phyloP scores from a whole-genome alignment of 2,329 filamentous ascomycete species.

The Knoxdaviesia proteae region DNA sequence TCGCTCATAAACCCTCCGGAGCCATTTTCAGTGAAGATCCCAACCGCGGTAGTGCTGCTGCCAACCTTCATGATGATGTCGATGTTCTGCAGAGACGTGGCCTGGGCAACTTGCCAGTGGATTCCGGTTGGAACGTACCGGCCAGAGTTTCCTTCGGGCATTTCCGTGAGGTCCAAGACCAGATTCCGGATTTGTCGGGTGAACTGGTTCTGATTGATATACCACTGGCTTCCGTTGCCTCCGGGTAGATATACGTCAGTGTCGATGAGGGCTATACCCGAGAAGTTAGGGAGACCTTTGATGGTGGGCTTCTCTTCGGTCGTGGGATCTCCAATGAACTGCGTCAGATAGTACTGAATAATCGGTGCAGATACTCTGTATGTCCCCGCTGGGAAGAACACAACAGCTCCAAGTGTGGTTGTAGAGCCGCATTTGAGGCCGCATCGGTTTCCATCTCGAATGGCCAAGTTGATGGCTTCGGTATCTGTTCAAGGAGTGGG shows the following conservation, averaged over 20 bases:
- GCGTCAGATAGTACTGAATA: conserved; percentile 41
- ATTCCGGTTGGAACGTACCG: conserved; percentile 16
- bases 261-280: conserved; percentile 33
- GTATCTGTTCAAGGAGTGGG: no score
- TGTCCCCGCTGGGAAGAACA: conserved; percentile 21
- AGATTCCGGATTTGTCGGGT: conserved; percentile 45
- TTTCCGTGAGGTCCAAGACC: conserved; percentile 12
- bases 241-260: conserved; percentile 14
- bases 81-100: conserved; percentile 20
- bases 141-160: conserved; percentile 26
- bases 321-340: conserved; percentile 33
- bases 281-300: conserved; percentile 29
- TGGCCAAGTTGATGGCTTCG: no score
- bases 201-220: conserved; percentile 8
- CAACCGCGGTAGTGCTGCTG: conserved; percentile 6
- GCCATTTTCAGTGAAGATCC: conserved; percentile 13
- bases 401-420: conserved; percentile 5
- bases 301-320: conserved; percentile 25
- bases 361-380: conserved; percentile 36
- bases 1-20: conserved; percentile 28
- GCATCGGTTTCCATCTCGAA: no score
- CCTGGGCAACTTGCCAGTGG: conserved; percentile 45
- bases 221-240: conserved; percentile 13
- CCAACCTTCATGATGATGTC: conserved; percentile 28
- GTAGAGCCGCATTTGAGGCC: no score